Base-by-base conservation (phyloP, 768 basidiomycete species). In the Lactifluus piperatus region DNA sequence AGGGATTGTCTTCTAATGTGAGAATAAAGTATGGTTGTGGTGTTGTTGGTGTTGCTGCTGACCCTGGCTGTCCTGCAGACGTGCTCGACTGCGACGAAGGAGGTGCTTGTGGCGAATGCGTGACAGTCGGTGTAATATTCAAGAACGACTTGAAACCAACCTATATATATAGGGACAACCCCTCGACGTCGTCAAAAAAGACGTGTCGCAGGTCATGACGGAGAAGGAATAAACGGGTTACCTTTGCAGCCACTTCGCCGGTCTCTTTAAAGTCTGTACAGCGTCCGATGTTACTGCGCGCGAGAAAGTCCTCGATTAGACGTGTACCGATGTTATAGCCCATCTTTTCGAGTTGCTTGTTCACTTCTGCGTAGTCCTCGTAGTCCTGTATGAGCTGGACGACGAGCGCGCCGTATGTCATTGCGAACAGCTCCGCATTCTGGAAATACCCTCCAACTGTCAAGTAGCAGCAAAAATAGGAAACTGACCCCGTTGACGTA, bases 301-400 rank as follows among this genome's bases (percentile, higher is more conserved):
- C 95, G 48, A 99, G 79, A 68, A 99, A 97, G 69, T 99, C 97
- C 69, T 99, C 97, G 57, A 99, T 97, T 54, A 99, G 75, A 39
- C 97, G 79, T 24, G 86, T 95, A 27, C 97, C 97, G 59, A 99
- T 98, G 70, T 94, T 97, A 73, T 97, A 97, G 4, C 97, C 97
- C 95, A 97, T 98, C 76, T 94, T 95, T 67, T 99, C 95, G 3
- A 99, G 85, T 71, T 99, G 94, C 71, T 91, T 94, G 72, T 92
- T 92, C 62, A 92, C 90, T 70, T 95, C 92, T 14, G 80, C 80
- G 69, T 97, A 98, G 76, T 99, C 94, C 68, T 99, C 97, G 68
- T 97, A 98, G 72, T 99, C 97, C 69, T 98, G 97, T 62, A 98
- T 94, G 62, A 99, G 81, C 74, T 99, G 97, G 34, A 98, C 93